A percentile compares a stretch with the other conserved stretches of the same genome.
These are phyloP conservation scores for Fusarium palustre DNA, from an alignment of 2,329 filamentous ascomycete species.

Conservation along the genomic window DNA sequence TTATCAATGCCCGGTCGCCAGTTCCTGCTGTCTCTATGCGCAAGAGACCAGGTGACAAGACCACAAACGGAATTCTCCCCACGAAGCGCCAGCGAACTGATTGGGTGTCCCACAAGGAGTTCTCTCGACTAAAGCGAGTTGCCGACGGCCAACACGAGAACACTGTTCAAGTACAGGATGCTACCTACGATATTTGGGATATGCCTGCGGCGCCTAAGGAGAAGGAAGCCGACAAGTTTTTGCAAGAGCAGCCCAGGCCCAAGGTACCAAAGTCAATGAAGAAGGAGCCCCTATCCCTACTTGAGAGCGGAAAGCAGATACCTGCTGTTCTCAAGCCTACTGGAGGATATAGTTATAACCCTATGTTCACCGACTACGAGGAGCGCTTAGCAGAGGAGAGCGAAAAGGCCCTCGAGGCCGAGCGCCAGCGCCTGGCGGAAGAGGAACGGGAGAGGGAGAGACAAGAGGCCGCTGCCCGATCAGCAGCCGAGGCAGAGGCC, in stretches of 20 bases:
- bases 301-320: constrained; percentile 82
- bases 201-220: constrained; percentile 57
- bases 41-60: constrained; percentile 78
- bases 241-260: constrained; percentile 73
- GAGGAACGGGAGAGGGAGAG: constrained; percentile 75
- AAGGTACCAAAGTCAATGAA: constrained; percentile 81
- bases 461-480: constrained; percentile 74
- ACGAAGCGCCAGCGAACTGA: constrained; percentile 81
- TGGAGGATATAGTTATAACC: constrained; percentile 93
- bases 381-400: constrained; percentile 79
- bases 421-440: constrained; percentile 77
- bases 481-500: constrained; percentile 79
- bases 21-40: constrained; percentile 81
- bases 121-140: constrained; percentile 79
- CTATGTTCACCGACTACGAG: constrained; percentile 87
- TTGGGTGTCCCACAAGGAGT: constrained; percentile 87
- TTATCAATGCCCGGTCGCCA: constrained; percentile 84
- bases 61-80: constrained; percentile 78
- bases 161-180: constrained; percentile 68
- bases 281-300: constrained; percentile 81
- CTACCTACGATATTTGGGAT: constrained; percentile 84
- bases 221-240: constrained; percentile 62
- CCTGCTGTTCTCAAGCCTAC: constrained; percentile 83
- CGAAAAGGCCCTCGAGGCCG: constrained; percentile 80
- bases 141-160: constrained; percentile 77